Percentiles rank a stretch among this genome's conserved stretches.
phyloP scores from a whole-genome alignment of 1,139 yeast genomes.

The Pichia sorboxylosa region DNA sequence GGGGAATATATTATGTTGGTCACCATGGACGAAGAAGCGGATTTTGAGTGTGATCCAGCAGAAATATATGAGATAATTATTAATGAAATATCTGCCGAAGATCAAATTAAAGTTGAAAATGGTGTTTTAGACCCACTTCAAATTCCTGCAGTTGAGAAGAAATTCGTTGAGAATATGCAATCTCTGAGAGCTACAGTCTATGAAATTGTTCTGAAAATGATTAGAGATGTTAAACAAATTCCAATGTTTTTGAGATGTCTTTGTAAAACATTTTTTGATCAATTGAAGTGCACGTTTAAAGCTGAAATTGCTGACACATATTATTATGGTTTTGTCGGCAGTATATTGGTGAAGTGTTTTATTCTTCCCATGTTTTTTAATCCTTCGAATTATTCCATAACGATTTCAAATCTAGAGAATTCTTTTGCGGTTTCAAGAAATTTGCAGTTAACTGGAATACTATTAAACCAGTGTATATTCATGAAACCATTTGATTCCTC shows the following conservation, averaged over 20 bases:
- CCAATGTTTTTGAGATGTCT: constrained; percentile 56
- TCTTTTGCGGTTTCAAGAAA: constrained; percentile 31
- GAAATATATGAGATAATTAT: constrained; percentile 41
- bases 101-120: constrained; percentile 18
- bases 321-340: constrained; percentile 59
- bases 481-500: constrained; percentile 47
- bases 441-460: constrained; percentile 45
- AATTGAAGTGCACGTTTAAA: constrained; percentile 32
- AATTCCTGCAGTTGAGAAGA: constrained; percentile 55
- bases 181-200: constrained; percentile 60
- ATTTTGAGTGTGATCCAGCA: constrained; percentile 75
- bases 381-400: constrained; percentile 58
- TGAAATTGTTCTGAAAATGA: constrained; percentile 39
- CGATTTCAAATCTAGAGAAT: constrained; percentile 10
- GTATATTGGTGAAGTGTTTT: constrained; percentile 51
- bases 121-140: constrained; percentile 52
- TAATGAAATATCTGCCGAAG: constrained; percentile 10
- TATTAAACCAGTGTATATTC: constrained; percentile 53
- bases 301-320: constrained; percentile 40
- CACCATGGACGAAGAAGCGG: constrained; percentile 46
- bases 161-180: constrained; percentile 66
- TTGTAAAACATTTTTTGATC: constrained; percentile 28
- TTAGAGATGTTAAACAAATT: constrained; percentile 30
- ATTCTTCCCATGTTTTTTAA: constrained; percentile 52
- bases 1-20: constrained; percentile 36